phyloP scores from a whole-genome alignment of 1,284 basidiomycete species.

The Ustilago tritici region DNA sequence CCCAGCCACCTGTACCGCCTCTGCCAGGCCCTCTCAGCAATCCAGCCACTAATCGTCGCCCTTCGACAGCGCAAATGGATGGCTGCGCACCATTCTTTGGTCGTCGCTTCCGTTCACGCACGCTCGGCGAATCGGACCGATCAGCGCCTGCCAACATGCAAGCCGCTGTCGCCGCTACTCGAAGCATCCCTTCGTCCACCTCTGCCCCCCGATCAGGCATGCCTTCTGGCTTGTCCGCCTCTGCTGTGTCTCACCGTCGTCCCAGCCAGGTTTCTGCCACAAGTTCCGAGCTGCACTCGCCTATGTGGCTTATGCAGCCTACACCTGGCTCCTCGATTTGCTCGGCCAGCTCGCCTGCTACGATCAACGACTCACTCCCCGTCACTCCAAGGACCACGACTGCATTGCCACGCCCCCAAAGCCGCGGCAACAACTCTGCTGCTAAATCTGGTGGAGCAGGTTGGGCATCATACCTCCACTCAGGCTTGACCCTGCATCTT shows the following conservation, averaged over 20 bases:
- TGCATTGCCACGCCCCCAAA: constrained; percentile 36
- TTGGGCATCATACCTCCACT: constrained; percentile 59
- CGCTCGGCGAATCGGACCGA: constrained; percentile 48
- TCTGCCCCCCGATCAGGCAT: constrained; percentile 13
- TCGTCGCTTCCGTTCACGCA: constrained; percentile 52
- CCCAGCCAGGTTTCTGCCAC: constrained; percentile 29
- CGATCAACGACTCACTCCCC: constrained; percentile 37
- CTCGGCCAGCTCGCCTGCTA: constrained; percentile 33
- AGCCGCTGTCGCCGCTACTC: constrained; percentile 10
- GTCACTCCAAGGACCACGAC: constrained; percentile 24
- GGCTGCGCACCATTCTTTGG: constrained; percentile 40
- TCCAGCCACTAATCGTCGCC: constrained; percentile 20
- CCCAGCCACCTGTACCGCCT: constrained; percentile 24
- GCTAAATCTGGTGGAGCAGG: constrained; percentile 33
- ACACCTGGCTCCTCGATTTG: constrained; percentile 38
- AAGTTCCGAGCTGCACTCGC: constrained; percentile 32
- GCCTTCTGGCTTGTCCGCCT: constrained; percentile 4
- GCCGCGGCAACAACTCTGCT: constrained; percentile 22
- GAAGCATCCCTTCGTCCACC: not conserved
- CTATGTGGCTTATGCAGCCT: constrained; percentile 19
- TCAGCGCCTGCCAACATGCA: constrained; percentile 20
- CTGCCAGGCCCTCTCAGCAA: constrained; percentile 5
- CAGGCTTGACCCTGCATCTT: constrained; percentile 58
- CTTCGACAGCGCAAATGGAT: constrained; percentile 42
- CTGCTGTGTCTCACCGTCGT: constrained; percentile 18